A percentile compares a stretch with the other conserved stretches of the same genome.
phyloP scores from a whole-genome alignment of 345 rosid species.

The Sisymbrium altissimum region DNA sequence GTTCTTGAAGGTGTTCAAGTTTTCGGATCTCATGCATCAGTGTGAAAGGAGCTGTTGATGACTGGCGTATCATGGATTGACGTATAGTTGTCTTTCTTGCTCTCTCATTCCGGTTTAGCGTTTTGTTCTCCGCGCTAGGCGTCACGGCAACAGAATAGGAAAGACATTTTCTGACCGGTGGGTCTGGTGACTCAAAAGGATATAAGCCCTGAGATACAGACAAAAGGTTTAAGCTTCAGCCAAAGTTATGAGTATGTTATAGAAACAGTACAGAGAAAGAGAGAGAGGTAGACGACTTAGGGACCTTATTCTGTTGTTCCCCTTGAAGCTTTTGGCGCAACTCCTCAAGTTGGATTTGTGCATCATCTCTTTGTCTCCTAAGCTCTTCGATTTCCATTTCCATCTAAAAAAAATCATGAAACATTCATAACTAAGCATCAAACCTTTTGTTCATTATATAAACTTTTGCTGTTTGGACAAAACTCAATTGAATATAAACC shows the following conservation, averaged over 20 bases:
- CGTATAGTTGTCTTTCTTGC: constrained; percentile 61
- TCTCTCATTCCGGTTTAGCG: constrained; percentile 43
- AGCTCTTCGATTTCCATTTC: constrained; percentile 93
- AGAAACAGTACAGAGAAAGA: not conserved
- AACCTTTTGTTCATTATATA: not conserved
- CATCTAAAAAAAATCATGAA: constrained; percentile 53
- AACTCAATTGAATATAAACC: constrained; percentile 40
- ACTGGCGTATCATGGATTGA: constrained; percentile 91
- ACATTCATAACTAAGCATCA: constrained; percentile 1
- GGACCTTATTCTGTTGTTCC: constrained; percentile 46
- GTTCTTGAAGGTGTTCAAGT: constrained; percentile 98
- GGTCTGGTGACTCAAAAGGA: constrained; percentile 54
- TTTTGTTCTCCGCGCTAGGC: constrained; percentile 57
- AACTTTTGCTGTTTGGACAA: not conserved
- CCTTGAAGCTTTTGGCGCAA: constrained; percentile 71
- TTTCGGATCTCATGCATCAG: constrained; percentile 98
- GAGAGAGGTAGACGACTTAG: constrained; percentile 1
- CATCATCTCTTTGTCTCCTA: constrained; percentile 82
- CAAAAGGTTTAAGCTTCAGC: constrained; percentile 12
- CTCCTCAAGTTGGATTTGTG: constrained; percentile 74
- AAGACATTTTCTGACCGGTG: constrained; percentile 82
- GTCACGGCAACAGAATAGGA: constrained; percentile 67
- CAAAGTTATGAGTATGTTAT: not conserved
- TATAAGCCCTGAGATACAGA: constrained; percentile 44
- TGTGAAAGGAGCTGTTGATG: constrained; percentile 92